Base-by-base conservation (phyloP, 192 early-diverging fungal genomes). In the Radiomyces spectabilis region DNA sequence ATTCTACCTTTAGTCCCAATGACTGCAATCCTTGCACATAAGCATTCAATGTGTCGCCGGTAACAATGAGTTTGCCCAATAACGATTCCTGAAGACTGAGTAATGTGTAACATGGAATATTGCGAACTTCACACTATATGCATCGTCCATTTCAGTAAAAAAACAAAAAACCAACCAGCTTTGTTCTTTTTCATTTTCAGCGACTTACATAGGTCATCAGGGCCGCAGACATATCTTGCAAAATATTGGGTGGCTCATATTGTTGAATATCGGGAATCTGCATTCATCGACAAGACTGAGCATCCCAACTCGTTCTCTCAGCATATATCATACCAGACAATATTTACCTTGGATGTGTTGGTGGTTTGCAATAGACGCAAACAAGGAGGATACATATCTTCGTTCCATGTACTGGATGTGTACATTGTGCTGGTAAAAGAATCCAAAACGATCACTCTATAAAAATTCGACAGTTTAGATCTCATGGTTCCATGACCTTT, bases 381-480 rank as follows among this genome's bases (percentile, higher is more conserved):
- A 46, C 44, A 59, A 21, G 63, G 63, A 3, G 63, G 63, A n/a
- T 40, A 27, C 10, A 53, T 29, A 15, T 65, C 38, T 0, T 40
- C 51, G 25, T 43, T 44, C 51, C 51, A 53, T 2, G 29, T 50
- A n/a, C 33, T 24, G 9, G 49, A 53, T 10, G 57, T 59, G 22
- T 65, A 65, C 10, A 42, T 57, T n/a, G 57, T 31, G 0, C 46
- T 19, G 4, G 43, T 48, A 54, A 59, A 65, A 2, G 63, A 53
- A 49, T 65, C 63, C 29, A 65, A 31, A 15, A 65, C n/a, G 18
- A 65, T 59, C 10, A 65, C 50, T 41, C 56, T 59, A 24, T n/a
- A 19, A 30, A 49, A 27, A 41, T 30, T 26, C 26, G 32, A 43
- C n/a, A n/a, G n/a, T n/a, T n/a, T n/a, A n/a, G n/a, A n/a, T n/a